A percentile compares a stretch with the other conserved stretches of the same genome.
phyloP scores from a whole-genome alignment of 192 early-diverging fungal genomes.

The Geranomyces michiganensis region DNA sequence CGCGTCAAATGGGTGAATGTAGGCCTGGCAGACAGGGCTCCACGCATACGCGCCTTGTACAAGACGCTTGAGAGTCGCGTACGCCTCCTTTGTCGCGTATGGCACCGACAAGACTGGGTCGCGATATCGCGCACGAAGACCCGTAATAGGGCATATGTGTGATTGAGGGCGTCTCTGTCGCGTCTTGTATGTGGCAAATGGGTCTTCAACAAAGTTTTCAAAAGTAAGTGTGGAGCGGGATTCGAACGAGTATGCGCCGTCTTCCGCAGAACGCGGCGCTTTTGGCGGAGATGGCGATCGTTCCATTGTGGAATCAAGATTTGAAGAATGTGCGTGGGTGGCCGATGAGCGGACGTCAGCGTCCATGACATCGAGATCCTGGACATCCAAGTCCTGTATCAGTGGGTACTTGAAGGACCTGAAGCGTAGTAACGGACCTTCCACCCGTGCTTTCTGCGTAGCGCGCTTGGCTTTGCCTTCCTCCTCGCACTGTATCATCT shows the following conservation, averaged over 20 bases:
- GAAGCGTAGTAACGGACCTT: constrained; percentile 35
- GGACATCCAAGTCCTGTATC: neutral
- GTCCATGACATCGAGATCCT: neutral
- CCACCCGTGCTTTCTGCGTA: constrained; percentile 3
- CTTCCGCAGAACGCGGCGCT: neutral
- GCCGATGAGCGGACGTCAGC: neutral
- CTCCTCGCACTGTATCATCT: constrained; percentile 24
- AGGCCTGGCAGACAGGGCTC: constrained; percentile 42
- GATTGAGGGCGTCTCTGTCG: constrained; percentile 5
- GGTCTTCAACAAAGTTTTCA: constrained; percentile 19
- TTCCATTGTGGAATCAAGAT: too few relatives aligned
- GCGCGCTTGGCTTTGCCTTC: constrained; percentile 16
- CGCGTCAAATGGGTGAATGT: constrained; percentile 32
- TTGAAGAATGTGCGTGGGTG: neutral
- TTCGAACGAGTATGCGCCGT: neutral
- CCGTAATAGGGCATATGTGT: constrained; percentile 61
- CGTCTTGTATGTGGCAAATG: constrained; percentile 17
- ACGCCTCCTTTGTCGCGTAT: constrained; percentile 64
- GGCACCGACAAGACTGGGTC: constrained; percentile 63
- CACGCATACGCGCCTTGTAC: constrained; percentile 56
- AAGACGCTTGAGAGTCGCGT: constrained; percentile 50
- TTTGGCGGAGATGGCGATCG: neutral
- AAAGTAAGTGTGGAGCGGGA: constrained; percentile 8
- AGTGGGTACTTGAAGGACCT: constrained; percentile 21
- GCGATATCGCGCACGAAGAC: constrained; percentile 59